phyloP scores from a whole-genome alignment of 176 grass and related monocot species.

The Musa itinerans region DNA sequence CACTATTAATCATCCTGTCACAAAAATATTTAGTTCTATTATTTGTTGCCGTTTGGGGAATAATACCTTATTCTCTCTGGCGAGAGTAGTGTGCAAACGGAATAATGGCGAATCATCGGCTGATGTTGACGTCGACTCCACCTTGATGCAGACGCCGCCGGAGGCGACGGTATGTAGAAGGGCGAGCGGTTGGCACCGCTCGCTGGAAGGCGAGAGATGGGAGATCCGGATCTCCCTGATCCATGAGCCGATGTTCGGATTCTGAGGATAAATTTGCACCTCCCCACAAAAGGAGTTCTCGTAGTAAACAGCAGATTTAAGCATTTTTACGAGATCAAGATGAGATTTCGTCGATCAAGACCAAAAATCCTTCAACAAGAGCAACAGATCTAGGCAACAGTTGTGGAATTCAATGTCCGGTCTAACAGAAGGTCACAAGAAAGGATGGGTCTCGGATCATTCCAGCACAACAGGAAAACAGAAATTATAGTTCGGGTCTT shows the following conservation, averaged over 20 bases:
- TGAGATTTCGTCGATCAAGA: slow-evolving; percentile 13
- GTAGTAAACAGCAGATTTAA: slow-evolving; percentile 59
- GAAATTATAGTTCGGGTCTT: slow-evolving; percentile 1
- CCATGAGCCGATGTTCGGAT: slow-evolving; percentile 45
- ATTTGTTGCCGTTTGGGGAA: slow-evolving; percentile 42
- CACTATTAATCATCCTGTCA: slow-evolving; percentile 11
- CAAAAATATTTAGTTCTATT: slow-evolving; percentile 8
- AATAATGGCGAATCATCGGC: slow-evolving; percentile 48
- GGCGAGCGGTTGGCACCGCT: slow-evolving; percentile 83
- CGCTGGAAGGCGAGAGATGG: slow-evolving; percentile 70
- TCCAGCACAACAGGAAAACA: not conserved
- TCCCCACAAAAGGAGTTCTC: slow-evolving; percentile 52
- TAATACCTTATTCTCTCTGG: slow-evolving; percentile 98
- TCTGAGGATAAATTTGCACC: slow-evolving; percentile 75
- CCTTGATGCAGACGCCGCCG: slow-evolving; percentile 62
- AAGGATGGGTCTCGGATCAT: not conserved
- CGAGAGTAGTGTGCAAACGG: slow-evolving; percentile 72
- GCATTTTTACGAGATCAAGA: slow-evolving; percentile 38
- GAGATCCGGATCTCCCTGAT: slow-evolving; percentile 80
- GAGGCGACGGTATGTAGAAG: slow-evolving; percentile 71
- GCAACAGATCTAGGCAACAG: slow-evolving; percentile 17
- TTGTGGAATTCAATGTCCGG: not conserved
- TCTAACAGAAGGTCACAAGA: not conserved
- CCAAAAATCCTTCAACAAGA: slow-evolving; percentile 1
- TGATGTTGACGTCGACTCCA: slow-evolving; percentile 58